Evolutionary conservation across 345 rosid genomes (phyloP), one percentile per base, ranked within the genome.

Genomic region (Cardamine resedifolia): DNA sequence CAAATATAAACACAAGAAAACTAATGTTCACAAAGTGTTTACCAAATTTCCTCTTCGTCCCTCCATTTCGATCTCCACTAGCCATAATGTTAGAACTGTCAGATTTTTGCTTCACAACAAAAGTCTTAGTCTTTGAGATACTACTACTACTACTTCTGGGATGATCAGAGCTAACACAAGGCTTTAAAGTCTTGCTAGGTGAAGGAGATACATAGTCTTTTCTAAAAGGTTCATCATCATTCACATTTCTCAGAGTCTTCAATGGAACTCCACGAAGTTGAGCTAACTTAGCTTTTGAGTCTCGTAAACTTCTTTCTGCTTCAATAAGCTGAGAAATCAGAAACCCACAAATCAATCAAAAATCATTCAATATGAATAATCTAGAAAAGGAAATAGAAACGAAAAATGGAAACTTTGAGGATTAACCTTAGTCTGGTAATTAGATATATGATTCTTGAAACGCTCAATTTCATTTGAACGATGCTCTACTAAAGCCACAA

Each of bases 401-500:
- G 11, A 50, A 27, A 71, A 58, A 24, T 7, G 24, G 24, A 51
- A 28, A 15, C 12, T 63, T 50, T 15, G 43, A 71, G 21, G 63
- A 57, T 30, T 38, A 47, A 92, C 96, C 95, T 88, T 89, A 77
- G 89, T 77, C 41, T 68, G 78, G 85, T 90, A 92, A 77, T 88
- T 87, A 68, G 87, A 34, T 57, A 92, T 72, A 55, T 91, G 96
- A n/a, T 61, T 78, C 23, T 65, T 77, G 68, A 88, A 90, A 71
- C 85, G 87, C 20, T 87, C 75, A 44, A 86, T 86, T 80, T 92
- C 89, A 47, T 66, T 81, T 21, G 83, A 39, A 20, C 98, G 92
- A 68, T 92, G 95, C 5, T 87, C 92, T 64, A 87, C 84, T 73
- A 90, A 66, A 74, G 98, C 96, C 3, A 88, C 77, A 49, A 92